A percentile compares a stretch with the other conserved stretches of the same genome.
Evolutionary conservation across 805 yeast genomes (phyloP).

Genomic region (Wickerhamomyces subpelliculosus): DNA sequence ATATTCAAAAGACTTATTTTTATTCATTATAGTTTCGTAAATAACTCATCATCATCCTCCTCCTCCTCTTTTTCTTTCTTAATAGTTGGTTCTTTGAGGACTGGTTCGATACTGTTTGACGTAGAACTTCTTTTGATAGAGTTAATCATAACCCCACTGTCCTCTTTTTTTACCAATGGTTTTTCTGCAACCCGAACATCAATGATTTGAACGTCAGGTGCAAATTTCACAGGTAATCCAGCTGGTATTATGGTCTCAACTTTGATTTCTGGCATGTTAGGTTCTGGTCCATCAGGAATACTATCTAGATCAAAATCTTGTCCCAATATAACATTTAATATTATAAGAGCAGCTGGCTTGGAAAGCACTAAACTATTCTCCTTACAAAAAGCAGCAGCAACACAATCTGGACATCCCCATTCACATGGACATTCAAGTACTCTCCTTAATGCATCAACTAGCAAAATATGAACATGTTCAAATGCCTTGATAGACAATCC

Average conservation of each 20-base stretch:
- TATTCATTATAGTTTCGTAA: background rate
- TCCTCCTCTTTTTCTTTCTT: background rate
- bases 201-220: constrained; percentile 52
- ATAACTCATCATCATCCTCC: background rate
- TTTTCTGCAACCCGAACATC: constrained; percentile 28
- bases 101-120: too few species aligned
- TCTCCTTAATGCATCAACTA: constrained; percentile 51
- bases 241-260: constrained; percentile 66
- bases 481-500: constrained; percentile 79
- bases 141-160: constrained; percentile 7
- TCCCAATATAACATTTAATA: constrained; percentile 58
- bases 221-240: constrained; percentile 47
- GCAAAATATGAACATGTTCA: constrained; percentile 63
- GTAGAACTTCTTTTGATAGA: constrained; percentile 11
- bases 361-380: constrained; percentile 81
- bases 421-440: constrained; percentile 63
- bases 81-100: background rate
- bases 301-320: constrained; percentile 36
- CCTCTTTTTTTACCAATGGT: constrained; percentile 11
- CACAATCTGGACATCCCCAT: constrained; percentile 72
- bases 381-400: constrained; percentile 74
- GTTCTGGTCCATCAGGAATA: constrained; percentile 67
- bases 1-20: background rate
- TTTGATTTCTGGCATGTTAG: constrained; percentile 58
- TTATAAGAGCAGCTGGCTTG: constrained; percentile 74